Evolutionary conservation across 78 protist genomes (phyloP).

Genomic region (Mantamonas sphyraenae): DNA sequence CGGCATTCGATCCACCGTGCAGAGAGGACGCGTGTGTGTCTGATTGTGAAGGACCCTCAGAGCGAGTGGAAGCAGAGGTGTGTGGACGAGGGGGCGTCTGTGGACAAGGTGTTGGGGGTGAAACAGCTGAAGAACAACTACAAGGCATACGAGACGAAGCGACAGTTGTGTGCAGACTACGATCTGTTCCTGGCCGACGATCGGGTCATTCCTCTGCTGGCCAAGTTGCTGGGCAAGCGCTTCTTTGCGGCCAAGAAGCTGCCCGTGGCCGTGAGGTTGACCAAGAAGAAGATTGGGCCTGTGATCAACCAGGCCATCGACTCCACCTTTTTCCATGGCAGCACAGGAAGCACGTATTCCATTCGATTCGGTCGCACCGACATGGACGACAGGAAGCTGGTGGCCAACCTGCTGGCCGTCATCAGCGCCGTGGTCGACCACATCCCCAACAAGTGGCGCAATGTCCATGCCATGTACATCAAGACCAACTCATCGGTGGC

Average conservation of each 20-base stretch:
- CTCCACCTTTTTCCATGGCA: neutral
- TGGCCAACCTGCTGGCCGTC: conserved; percentile 6
- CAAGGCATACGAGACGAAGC: conserved; percentile 32
- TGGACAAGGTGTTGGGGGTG: conserved; percentile 21
- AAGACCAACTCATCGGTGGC: conserved; percentile 20
- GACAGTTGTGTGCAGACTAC: conserved; percentile 21
- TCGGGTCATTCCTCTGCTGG: conserved; percentile 23
- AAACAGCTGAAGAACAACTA: conserved; percentile 10
- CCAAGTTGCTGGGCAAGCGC: conserved; percentile 18
- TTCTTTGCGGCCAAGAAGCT: conserved; percentile 22
- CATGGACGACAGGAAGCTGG: neutral
- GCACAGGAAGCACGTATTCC: neutral
- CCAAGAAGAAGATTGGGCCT: neutral
- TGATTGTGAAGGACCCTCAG: conserved; percentile 19
- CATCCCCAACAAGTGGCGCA: conserved; percentile 3
- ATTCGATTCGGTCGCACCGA: neutral
- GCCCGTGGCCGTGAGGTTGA: conserved; percentile 10
- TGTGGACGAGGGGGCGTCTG: neutral
- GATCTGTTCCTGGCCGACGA: conserved; percentile 51
- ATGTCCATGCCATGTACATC: conserved; percentile 10
- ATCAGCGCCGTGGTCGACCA: neutral
- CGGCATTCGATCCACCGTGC: no score
- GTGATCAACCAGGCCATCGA: neutral
- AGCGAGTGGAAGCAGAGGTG: conserved; percentile 11
- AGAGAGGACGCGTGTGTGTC: conserved; percentile 1